Evolutionary conservation across 305 asterid genomes (phyloP).

Genomic region (Stenogyne calaminthoides): DNA sequence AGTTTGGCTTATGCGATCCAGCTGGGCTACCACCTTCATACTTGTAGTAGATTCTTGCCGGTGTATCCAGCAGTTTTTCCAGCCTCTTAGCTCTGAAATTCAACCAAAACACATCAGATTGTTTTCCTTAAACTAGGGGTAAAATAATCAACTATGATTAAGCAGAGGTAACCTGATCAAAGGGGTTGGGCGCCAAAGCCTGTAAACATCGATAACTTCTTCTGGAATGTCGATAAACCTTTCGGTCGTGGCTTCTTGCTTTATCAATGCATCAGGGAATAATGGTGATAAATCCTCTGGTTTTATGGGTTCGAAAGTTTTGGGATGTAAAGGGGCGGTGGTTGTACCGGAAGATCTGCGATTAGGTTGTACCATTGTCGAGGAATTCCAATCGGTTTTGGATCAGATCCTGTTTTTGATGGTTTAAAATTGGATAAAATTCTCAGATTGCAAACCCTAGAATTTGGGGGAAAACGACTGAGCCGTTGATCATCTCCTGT

Average conservation of each 20-base stretch:
- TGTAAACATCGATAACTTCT: slow-evolving; percentile 75
- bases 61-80: slow-evolving; percentile 86
- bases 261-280: slow-evolving; percentile 79
- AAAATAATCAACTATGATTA: neutral
- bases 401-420: slow-evolving; percentile 33
- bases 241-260: slow-evolving; percentile 62
- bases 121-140: neutral
- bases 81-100: slow-evolving; percentile 81
- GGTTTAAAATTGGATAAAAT: slow-evolving; percentile 33
- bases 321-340: slow-evolving; percentile 84
- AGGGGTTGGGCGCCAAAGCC: slow-evolving; percentile 96
- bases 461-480: slow-evolving; percentile 35
- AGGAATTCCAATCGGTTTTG: slow-evolving; percentile 57
- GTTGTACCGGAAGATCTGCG: slow-evolving; percentile 79
- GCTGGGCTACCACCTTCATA: slow-evolving; percentile 98
- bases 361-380: slow-evolving; percentile 76
- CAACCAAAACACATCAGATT: slow-evolving; percentile 28
- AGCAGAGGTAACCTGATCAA: slow-evolving; percentile 63
- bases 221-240: slow-evolving; percentile 80
- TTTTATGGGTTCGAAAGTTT: slow-evolving; percentile 65
- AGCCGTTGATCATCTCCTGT: slow-evolving; percentile 46
- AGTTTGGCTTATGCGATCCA: slow-evolving; percentile 89
- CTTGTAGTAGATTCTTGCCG: slow-evolving; percentile 90
- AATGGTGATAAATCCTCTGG: slow-evolving; percentile 79
- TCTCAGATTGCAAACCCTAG: slow-evolving; percentile 33